These are phyloP conservation scores for Chiua virens DNA, from an alignment of 768 basidiomycete genomes.

Conservation along the genomic window DNA sequence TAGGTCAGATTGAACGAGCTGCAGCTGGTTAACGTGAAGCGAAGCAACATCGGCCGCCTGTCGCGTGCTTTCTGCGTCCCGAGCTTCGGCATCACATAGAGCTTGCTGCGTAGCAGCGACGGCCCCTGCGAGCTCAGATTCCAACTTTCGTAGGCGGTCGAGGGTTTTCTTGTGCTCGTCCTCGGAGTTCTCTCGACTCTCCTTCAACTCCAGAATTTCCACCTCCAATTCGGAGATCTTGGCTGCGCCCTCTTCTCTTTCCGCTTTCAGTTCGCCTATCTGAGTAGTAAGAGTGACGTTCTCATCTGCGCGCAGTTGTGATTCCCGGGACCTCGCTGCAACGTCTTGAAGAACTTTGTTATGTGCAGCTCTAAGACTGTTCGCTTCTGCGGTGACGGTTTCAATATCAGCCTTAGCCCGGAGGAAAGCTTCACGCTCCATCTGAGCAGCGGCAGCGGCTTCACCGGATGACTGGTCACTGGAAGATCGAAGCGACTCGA, in stretches of 20 bases:
- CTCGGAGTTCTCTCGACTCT: conserved; percentile 62
- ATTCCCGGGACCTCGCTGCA: conserved; percentile 42
- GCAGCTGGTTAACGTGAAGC: conserved; percentile 48
- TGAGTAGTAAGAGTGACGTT: conserved; percentile 47
- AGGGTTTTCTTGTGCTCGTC: conserved; percentile 53
- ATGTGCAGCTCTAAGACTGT: conserved; percentile 51
- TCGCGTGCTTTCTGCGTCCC: conserved; percentile 45
- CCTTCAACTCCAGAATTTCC: conserved; percentile 75
- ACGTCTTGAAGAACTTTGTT: conserved; percentile 48
- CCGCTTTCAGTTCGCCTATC: conserved; percentile 51
- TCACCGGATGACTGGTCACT: conserved; percentile 44
- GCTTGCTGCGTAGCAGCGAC: conserved; percentile 48
- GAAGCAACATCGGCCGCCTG: conserved; percentile 41
- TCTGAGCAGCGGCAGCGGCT: conserved; percentile 50
- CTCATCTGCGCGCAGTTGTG: conserved; percentile 47
- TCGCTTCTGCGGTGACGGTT: conserved; percentile 51
- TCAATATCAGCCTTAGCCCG: conserved; percentile 65
- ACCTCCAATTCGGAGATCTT: conserved; percentile 82
- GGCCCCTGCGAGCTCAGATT: conserved; percentile 54
- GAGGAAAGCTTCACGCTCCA: conserved; percentile 62
- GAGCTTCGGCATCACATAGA: conserved; percentile 44
- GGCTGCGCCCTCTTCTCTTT: conserved; percentile 68
- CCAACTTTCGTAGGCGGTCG: conserved; percentile 47
- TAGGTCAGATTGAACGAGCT: conserved; percentile 45
- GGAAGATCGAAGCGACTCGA: conserved; percentile 49